Evolutionary conservation across 2,329 filamentous ascomycete genomes (phyloP).

Genomic region (Fusarium multiceps): DNA sequence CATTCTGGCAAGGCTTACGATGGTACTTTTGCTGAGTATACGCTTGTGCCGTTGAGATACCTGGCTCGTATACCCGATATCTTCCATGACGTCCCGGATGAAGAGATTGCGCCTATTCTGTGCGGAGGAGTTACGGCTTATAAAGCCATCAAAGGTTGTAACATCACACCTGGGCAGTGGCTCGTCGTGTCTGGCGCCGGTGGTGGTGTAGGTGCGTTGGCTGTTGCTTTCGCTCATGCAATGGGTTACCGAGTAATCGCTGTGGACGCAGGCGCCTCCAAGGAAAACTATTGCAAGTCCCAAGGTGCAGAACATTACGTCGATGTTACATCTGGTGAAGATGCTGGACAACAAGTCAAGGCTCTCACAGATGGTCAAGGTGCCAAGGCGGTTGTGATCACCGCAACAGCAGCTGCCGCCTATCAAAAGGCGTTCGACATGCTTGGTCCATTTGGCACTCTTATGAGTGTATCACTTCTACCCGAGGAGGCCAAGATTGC

Average conservation of each 20-base stretch:
- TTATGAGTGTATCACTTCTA: slow-evolving; percentile 54
- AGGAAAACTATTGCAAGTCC: slow-evolving; percentile 46
- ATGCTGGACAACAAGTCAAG: slow-evolving; percentile 22
- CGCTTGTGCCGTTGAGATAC: slow-evolving; percentile 51
- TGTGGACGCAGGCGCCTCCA: slow-evolving; percentile 51
- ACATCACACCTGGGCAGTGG: slow-evolving; percentile 50
- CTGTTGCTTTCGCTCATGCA: slow-evolving; percentile 53
- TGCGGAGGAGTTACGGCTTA: slow-evolving; percentile 59
- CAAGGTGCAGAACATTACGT: slow-evolving; percentile 54
- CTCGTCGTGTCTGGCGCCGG: slow-evolving; percentile 53
- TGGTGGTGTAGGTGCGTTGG: slow-evolving; percentile 55
- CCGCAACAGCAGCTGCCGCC: slow-evolving; percentile 46
- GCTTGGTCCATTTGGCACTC: slow-evolving; percentile 49
- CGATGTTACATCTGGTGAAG: slow-evolving; percentile 44
- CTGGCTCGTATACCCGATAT: slow-evolving; percentile 40
- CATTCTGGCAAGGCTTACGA: slow-evolving; percentile 50
- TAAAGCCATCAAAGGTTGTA: slow-evolving; percentile 52
- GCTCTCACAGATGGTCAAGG: slow-evolving; percentile 31
- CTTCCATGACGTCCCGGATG: slow-evolving; percentile 48
- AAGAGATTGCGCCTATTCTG: slow-evolving; percentile 54
- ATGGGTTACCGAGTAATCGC: slow-evolving; percentile 57
- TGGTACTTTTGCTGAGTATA: slow-evolving; percentile 56
- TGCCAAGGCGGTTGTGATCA: slow-evolving; percentile 47
- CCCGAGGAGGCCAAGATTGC: slow-evolving; percentile 41
- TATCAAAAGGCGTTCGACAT: slow-evolving; percentile 51